Evolutionary conservation across 1,139 yeast species (phyloP), one percentile per base, ranked within the genome.

Genomic region (Magnusiomyces fungicola): DNA sequence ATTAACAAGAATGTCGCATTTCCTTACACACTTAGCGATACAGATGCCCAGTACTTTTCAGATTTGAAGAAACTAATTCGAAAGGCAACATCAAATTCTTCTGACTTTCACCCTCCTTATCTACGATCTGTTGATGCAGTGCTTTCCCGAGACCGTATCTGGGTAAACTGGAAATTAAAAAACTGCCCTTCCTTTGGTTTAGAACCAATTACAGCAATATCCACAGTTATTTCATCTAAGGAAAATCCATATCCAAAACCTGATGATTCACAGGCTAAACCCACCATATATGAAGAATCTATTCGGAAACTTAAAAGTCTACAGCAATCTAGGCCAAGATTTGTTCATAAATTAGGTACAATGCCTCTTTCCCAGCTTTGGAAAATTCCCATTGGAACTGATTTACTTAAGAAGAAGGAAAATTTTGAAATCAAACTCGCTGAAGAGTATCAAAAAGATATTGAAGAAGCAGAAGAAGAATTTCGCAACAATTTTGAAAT

Each of bases 111-210:
- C 16, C 40, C 50, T 6, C 50, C 57, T 4, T 58, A 61, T 46
- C 40, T 53, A 24, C 50, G 55, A 14, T 51, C 66, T 3, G 47
- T 65, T 24, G 50, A 52, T 34, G 39, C 53, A 1, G 58, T 66
- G 9, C 44, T 64, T 12, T 46, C 43, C 14, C 55, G 67, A 29
- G 71, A 68, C 45, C 47, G 47, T 9, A 55, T 56, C 34, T 68
- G 71, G 71, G 66, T 62, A 45, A 46, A 49, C n/a, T 68, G 71
- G 71, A 68, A 68, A 52, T 54, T 60, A 45, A 54, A 50, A 27
- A 59, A 55, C 46, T 64, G 69, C 36, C 68, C 69, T n/a, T 53
- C 67, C 7, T 60, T 63, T 51, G 66, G 59, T 37, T 47, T 45
- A 16, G 58, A 61, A 1, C 50, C 55, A 36, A 47, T 57, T 27